These are phyloP conservation scores for Lodderomyces elongisporus DNA, from an alignment of 1,139 yeast genomes.

Conservation along the genomic window DNA sequence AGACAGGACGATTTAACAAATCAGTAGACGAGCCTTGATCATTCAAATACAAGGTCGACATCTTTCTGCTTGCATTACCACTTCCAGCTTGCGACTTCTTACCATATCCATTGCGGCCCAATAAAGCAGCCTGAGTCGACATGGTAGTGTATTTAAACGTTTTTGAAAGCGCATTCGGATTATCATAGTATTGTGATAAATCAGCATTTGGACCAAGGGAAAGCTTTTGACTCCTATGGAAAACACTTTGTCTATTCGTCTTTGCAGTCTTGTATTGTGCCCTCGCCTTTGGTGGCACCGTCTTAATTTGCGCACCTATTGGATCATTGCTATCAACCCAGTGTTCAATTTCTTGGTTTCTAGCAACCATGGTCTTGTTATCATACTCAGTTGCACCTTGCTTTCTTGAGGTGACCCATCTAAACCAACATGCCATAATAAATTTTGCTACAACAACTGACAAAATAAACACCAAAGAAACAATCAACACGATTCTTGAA, in stretches of 20 bases:
- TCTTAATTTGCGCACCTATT: conserved; percentile 49
- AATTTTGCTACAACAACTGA: conserved; percentile 76
- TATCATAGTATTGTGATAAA: conserved; percentile 37
- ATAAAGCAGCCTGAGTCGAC: conserved; percentile 50
- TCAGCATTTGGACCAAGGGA: conserved; percentile 38
- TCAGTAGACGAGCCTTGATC: conserved; percentile 36
- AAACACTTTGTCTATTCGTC: conserved; percentile 44
- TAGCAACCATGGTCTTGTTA: conserved; percentile 39
- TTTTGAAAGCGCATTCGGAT: conserved; percentile 33
- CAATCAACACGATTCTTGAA: conserved; percentile 71
- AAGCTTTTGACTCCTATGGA: conserved; percentile 32
- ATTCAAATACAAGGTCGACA: conserved; percentile 22
- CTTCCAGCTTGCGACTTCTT: conserved; percentile 9
- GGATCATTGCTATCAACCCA: conserved; percentile 60
- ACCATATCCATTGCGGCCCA: conserved; percentile 23
- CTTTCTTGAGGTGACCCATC: conserved; percentile 70
- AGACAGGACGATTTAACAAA: conserved; percentile 29
- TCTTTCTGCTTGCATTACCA: conserved; percentile 15
- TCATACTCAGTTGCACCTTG: conserved; percentile 75
- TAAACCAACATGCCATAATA: conserved; percentile 79
- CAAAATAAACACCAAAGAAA: conserved; percentile 78
- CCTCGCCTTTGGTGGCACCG: conserved; percentile 49
- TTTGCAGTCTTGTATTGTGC: conserved; percentile 42
- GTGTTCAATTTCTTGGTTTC: conserved; percentile 63
- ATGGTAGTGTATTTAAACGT: conserved; percentile 50